phyloP scores from a whole-genome alignment of 345 rosid species.

The Boechera divaricarpa region DNA sequence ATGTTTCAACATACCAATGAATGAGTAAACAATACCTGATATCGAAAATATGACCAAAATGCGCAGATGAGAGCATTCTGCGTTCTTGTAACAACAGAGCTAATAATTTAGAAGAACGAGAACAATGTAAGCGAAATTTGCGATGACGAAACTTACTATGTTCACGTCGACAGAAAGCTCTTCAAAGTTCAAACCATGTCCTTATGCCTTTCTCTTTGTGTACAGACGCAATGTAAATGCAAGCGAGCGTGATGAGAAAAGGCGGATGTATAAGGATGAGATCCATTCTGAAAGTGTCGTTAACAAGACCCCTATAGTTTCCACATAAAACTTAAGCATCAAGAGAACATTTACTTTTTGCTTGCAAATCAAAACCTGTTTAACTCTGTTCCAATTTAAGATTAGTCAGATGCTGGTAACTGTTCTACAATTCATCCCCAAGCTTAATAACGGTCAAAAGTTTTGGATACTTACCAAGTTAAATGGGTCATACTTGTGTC shows the following conservation, averaged over 20 bases:
- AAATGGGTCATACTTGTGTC: slow-evolving; percentile 76
- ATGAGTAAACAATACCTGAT: not conserved
- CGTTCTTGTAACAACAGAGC: not conserved
- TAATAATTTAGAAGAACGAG: not conserved
- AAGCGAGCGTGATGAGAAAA: slow-evolving; percentile 86
- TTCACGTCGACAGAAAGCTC: slow-evolving; percentile 96
- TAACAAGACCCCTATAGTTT: slow-evolving; percentile 83
- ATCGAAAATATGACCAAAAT: too few relatives aligned
- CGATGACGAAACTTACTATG: slow-evolving; percentile 57
- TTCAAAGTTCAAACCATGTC: slow-evolving; percentile 99
- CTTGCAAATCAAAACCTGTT: slow-evolving; percentile 15
- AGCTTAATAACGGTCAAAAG: not conserved
- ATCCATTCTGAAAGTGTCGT: slow-evolving; percentile 97
- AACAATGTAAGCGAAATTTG: too few relatives aligned
- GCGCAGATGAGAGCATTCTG: too few relatives aligned
- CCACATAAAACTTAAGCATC: slow-evolving; percentile 26
- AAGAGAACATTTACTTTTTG: slow-evolving; percentile 12
- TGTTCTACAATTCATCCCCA: not conserved
- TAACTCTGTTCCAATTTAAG: slow-evolving; percentile 2
- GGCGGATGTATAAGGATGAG: slow-evolving; percentile 90
- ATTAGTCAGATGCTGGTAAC: not conserved
- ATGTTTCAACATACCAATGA: slow-evolving; percentile 3
- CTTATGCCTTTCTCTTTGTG: slow-evolving; percentile 75
- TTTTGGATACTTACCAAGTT: slow-evolving; percentile 62
- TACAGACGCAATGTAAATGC: slow-evolving; percentile 84